Conservation (phyloP, 2,329 filamentous ascomycete genomes). For the Curvularia sp. region DNA sequence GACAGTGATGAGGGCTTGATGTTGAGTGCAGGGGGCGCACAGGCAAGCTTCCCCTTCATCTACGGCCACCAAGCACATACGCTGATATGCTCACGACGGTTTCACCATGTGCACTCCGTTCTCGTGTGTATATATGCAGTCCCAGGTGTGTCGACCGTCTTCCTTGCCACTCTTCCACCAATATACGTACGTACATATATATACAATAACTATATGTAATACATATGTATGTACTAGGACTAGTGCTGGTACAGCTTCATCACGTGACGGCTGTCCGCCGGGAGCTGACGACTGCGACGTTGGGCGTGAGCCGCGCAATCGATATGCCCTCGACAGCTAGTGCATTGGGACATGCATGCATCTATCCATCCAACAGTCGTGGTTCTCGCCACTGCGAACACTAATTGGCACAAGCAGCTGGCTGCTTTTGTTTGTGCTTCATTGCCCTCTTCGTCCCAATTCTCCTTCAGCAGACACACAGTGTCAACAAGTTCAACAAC, state of each 20-base stretch:
- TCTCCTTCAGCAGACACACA: background rate
- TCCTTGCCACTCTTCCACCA: no score
- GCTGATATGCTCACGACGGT: slow-evolving; percentile 4
- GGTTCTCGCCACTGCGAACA: slow-evolving; percentile 12
- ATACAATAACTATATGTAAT: no score
- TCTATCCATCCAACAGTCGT: slow-evolving; percentile 23
- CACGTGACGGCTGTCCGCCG: background rate
- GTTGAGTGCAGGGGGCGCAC: slow-evolving; percentile 7
- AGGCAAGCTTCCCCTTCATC: slow-evolving; percentile 11
- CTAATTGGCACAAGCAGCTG: background rate
- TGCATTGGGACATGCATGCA: slow-evolving; percentile 19
- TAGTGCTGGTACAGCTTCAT: background rate
- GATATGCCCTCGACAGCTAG: slow-evolving; percentile 27
- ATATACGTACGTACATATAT: no score
- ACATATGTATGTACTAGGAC: no score
- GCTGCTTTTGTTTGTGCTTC: background rate
- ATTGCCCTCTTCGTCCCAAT: background rate
- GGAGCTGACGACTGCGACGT: background rate
- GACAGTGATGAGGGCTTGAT: background rate
- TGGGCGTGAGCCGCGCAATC: slow-evolving; percentile 37
- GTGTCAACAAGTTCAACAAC: background rate
- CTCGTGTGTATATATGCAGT: background rate
- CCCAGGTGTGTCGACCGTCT: background rate
- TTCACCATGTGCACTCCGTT: slow-evolving; percentile 1
- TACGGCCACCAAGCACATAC: background rate